Percentiles rank a stretch among this genome's conserved stretches.
Conservation (phyloP, 495 filamentous ascomycete species). For the Podospora sp. region DNA sequence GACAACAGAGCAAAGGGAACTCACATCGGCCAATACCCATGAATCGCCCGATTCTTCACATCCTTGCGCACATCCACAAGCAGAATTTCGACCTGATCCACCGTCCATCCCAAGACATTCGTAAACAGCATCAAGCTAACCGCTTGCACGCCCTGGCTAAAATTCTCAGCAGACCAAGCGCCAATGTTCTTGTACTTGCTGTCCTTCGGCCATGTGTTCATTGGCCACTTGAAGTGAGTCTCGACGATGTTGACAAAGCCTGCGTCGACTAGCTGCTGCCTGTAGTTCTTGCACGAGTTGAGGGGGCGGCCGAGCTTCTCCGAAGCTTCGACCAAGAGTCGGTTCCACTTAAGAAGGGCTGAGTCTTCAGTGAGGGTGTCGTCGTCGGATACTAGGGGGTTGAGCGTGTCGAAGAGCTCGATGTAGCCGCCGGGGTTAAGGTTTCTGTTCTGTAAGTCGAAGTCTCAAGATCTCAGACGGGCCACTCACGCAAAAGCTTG, state of each 20-base stretch:
- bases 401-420: constrained; percentile 32
- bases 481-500: constrained; percentile 29
- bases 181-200: constrained; percentile 50
- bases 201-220: constrained; percentile 53
- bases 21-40: constrained; percentile 30
- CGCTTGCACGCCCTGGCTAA: constrained; percentile 24
- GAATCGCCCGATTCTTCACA: constrained; percentile 27
- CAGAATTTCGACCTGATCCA: constrained; percentile 33
- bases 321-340: constrained; percentile 30
- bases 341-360: constrained; percentile 30
- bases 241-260: constrained; percentile 35
- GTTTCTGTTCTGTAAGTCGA: constrained; percentile 8
- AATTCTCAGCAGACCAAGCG: constrained; percentile 17
- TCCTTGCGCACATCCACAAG: constrained; percentile 31
- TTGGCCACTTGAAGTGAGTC: constrained; percentile 36
- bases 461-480: neutral
- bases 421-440: constrained; percentile 47
- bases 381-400: constrained; percentile 29
- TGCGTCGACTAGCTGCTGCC: constrained; percentile 25
- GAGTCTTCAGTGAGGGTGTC: constrained; percentile 29
- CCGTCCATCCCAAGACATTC: constrained; percentile 30
- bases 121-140: constrained; percentile 36
- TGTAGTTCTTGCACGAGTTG: constrained; percentile 18
- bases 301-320: constrained; percentile 31
- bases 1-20: neutral